phyloP scores from a whole-genome alignment of 2,329 filamentous ascomycete species.

The Alternaria dauci region DNA sequence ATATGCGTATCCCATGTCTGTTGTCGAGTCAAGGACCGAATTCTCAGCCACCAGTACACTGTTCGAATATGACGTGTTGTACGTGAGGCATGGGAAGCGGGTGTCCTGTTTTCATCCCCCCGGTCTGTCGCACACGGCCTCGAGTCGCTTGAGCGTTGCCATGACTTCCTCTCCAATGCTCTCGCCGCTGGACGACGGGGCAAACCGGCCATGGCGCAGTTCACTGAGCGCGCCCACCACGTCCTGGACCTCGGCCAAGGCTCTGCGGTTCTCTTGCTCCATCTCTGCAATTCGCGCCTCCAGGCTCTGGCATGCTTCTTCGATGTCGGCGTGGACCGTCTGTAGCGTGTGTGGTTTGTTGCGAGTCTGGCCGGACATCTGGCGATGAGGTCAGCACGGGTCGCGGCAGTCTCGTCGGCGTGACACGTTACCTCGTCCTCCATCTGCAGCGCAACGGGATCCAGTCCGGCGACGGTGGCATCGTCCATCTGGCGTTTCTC shows the following conservation, averaged over 20 bases:
- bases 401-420: not conserved
- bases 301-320: constrained; percentile 70
- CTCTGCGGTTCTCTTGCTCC: constrained; percentile 68
- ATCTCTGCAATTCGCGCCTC: constrained; percentile 73
- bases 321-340: constrained; percentile 74
- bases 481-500: constrained; percentile 64
- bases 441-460: constrained; percentile 69
- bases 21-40: not conserved
- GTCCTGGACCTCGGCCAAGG: constrained; percentile 69
- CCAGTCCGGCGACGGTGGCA: constrained; percentile 58
- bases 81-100: not conserved
- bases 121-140: constrained; percentile 63
- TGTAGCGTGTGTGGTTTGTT: constrained; percentile 66
- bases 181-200: constrained; percentile 61
- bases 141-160: constrained; percentile 69
- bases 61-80: not conserved
- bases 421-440: constrained; percentile 53
- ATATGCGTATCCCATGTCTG: not conserved
- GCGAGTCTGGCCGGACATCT: constrained; percentile 66
- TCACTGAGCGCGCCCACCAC: constrained; percentile 80
- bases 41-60: not conserved
- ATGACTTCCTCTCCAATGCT: constrained; percentile 71
- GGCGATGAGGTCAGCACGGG: constrained; percentile 21
- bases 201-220: constrained; percentile 78
- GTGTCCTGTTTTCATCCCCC: constrained; percentile 25